Conservation (phyloP, 1,139 yeast genomes). For the Wickerhamomyces sp. region DNA sequence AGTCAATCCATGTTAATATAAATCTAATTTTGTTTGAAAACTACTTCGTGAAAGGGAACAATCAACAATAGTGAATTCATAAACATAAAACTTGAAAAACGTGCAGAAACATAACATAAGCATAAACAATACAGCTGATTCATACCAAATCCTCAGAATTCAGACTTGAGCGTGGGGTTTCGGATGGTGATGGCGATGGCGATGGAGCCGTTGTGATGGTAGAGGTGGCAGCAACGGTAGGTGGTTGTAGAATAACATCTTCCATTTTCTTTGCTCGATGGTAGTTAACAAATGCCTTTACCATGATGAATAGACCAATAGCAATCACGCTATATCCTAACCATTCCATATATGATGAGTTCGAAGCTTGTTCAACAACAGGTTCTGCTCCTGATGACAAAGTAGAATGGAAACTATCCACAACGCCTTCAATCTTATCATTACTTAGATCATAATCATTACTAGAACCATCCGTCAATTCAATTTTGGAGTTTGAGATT, state of each 20-base stretch:
- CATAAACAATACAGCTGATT: too few species aligned
- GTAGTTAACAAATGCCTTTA: slow-evolving; percentile 68
- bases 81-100: too few species aligned
- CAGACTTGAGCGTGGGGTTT: too few species aligned
- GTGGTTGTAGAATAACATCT: slow-evolving; percentile 48
- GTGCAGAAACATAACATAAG: too few species aligned
- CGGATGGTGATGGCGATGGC: too few species aligned
- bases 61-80: too few species aligned
- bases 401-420: slow-evolving; percentile 45
- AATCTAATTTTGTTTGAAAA: too few species aligned
- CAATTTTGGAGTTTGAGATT: slow-evolving; percentile 33
- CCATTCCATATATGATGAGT: slow-evolving; percentile 22
- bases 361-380: slow-evolving; percentile 23
- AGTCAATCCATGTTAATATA: background rate
- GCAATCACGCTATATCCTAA: slow-evolving; percentile 57
- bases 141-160: too few species aligned
- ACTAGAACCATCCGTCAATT: slow-evolving; percentile 55
- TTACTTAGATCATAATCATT: slow-evolving; percentile 46
- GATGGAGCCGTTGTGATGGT: slow-evolving; percentile 6
- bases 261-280: slow-evolving; percentile 77
- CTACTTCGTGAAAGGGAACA: too few species aligned
- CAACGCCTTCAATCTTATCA: slow-evolving; percentile 33
- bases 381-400: slow-evolving; percentile 33
- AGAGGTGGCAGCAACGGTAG: slow-evolving; percentile 18
- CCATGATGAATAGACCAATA: slow-evolving; percentile 60